Evolutionary conservation across 805 yeast genomes (phyloP), one percentile per base, ranked within the genome.

Genomic region (Ogataea salicorniae): DNA sequence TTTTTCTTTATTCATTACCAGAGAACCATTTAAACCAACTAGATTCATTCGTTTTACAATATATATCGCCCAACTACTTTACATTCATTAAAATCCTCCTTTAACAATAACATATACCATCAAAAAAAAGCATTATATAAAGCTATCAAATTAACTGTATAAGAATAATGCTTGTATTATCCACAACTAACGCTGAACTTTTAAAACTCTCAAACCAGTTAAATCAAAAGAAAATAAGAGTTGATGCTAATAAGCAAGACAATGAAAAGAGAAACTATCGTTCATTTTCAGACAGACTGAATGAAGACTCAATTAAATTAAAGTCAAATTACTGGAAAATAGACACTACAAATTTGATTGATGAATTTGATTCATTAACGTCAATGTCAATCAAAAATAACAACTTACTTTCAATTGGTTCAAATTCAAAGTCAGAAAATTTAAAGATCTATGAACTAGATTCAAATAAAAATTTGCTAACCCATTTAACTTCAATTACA

Each of bases 401-500:
- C 2, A 60, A 59, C 23, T 66, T 72, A 14, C 54, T 81, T 36
- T 84, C 85, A 3, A 70, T 81, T 17, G 72, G 83, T 2, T 74
- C 80, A 39, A 83, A 77, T 16, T 65, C 70, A 45, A 34, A 46
- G 2, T 61, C 61, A 4, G 69, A 73, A 40, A 81, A 81, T 53
- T 65, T 81, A 42, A 77, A 71, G 52, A 72, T 81, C 37, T 81
- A 77, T 56, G 73, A 73, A 42, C 57, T 79, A 43, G 73, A 74
- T 51, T 48, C 67, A 11, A 53, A 63, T 2, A 61, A 65, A 33
- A 70, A 69, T 49, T 65, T 69, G 38, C 63, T 81, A 42, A 75
- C 81, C 23, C 86, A 81, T 60, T 73, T 77, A 47, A 75, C 76
- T 52, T 79, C 84, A n/a, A 79, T 81, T 42, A 55, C 81, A 0